Conservation (phyloP, 371 early-diverging fungal species). For the Rhizomucor miehei region DNA sequence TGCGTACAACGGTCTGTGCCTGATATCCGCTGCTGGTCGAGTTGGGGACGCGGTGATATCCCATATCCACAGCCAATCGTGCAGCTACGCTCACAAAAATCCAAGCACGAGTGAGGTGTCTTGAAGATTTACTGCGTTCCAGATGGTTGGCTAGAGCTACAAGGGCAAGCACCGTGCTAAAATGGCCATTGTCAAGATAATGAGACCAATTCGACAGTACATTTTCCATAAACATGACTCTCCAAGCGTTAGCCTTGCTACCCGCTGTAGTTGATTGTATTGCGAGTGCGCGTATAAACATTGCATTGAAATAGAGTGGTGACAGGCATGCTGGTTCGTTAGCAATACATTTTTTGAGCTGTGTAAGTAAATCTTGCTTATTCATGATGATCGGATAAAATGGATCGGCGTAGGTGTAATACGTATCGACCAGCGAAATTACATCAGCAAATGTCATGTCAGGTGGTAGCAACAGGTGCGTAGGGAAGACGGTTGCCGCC, state of each 20-base stretch:
- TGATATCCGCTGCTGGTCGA: slow-evolving; percentile 1
- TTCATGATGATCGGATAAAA: slow-evolving; percentile 50
- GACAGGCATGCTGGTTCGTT: slow-evolving; percentile 23
- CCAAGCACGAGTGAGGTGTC: slow-evolving; percentile 33
- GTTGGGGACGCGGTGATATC: slow-evolving; percentile 14
- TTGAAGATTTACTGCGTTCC: slow-evolving; percentile 24
- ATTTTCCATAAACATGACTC: neutral
- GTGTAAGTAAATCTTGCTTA: slow-evolving; percentile 23
- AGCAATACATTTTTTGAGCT: slow-evolving; percentile 13
- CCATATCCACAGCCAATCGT: slow-evolving; percentile 42
- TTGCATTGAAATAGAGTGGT: slow-evolving; percentile 32
- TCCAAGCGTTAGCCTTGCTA: neutral
- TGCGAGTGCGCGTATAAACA: slow-evolving; percentile 36
- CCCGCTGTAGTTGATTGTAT: neutral
- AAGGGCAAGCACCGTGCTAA: slow-evolving; percentile 33
- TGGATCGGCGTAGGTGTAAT: slow-evolving; percentile 50
- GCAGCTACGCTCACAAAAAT: slow-evolving; percentile 38
- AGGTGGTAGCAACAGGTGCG: neutral
- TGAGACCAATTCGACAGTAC: slow-evolving; percentile 6
- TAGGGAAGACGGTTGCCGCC: no score
- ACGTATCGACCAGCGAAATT: slow-evolving; percentile 45
- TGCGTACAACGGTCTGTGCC: slow-evolving; percentile 29
- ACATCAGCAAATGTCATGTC: slow-evolving; percentile 15
- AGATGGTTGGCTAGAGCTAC: slow-evolving; percentile 31
- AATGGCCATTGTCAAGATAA: slow-evolving; percentile 28